Evolutionary conservation across 306 rosid species (phyloP), one percentile per base, ranked within the genome.

Genomic region (Cucurbita moschata): DNA sequence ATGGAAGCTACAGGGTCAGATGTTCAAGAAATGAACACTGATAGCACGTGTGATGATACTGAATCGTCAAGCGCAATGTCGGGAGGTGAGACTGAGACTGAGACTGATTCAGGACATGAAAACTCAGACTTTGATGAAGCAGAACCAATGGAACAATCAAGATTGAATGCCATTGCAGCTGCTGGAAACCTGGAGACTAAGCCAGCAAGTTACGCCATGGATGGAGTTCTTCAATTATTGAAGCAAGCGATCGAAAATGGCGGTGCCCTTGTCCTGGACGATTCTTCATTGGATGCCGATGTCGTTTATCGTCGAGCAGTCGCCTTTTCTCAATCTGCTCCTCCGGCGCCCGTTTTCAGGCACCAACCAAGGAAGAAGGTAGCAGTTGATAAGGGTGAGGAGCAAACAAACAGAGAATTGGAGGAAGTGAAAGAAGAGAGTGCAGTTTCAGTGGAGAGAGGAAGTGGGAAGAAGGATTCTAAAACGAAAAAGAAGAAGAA

Each of bases 221-320:
- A 85, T 69, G 49, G 80, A 81, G 82, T 93, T 77, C 79, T 84
- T 4, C 79, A 77, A 75, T 87, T 91, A 49, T 68, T 88, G 80
- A 80, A 85, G 59, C 79, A 84, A 89, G 97, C 99, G 62, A 71
- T 89, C 52, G 92, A 78, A 77, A 79, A 79, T 72, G 96, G 97
- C 67, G 79, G 82, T 81, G 97, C 97, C 53, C 62, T 84, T 78
- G 76, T 89, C 61, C 80, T 91, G 76, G 87, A 84, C 8, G 83
- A 83, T 43, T 81, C 74, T 7, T 75, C 80, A 43, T 79, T 86
- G 85, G 92, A 94, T 79, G 92, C 88, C 10, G 96, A 94, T 76
- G 43, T 72, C 53, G 51, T 94, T 56, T 91, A 78, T 81, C 85
- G 68, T 83, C 81, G 74, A 46, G 65, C 89, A 19, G 96, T 91